Conservation (phyloP, 179 eudicot genomes). For the Spergularia azorica region DNA sequence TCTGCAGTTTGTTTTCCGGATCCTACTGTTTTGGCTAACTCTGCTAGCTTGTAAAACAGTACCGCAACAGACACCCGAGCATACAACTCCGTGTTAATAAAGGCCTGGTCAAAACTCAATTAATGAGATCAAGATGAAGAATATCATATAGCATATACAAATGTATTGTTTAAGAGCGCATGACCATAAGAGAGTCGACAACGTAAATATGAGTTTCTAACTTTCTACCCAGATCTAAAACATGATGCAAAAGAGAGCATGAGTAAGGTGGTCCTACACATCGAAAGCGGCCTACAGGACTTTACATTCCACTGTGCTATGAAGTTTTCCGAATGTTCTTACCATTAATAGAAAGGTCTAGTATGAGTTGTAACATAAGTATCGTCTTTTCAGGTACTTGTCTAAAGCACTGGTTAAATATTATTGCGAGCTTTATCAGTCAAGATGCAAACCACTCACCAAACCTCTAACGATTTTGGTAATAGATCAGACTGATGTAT, state of each 20-base stretch:
- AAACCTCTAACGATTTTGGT: not conserved
- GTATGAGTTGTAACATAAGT: too few relatives aligned
- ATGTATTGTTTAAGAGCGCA: not conserved
- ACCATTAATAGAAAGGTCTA: too few relatives aligned
- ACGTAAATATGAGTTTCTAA: not conserved
- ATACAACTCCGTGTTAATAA: slow-evolving; percentile 90
- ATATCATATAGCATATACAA: not conserved
- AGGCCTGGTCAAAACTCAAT: slow-evolving; percentile 49
- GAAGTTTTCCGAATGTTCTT: too few relatives aligned
- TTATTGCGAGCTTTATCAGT: not conserved
- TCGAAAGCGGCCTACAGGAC: not conserved
- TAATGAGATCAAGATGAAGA: slow-evolving; percentile 10
- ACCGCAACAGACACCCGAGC: slow-evolving; percentile 97
- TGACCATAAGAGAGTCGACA: not conserved
- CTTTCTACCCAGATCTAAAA: too few relatives aligned
- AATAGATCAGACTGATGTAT: not conserved
- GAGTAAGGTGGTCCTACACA: not conserved
- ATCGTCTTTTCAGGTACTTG: too few relatives aligned
- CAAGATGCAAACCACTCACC: not conserved
- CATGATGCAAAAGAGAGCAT: not conserved
- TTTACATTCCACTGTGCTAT: too few relatives aligned
- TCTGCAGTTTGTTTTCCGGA: slow-evolving; percentile 41
- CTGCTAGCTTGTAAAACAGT: slow-evolving; percentile 75
- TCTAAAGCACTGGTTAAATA: too few relatives aligned
- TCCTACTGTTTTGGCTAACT: slow-evolving; percentile 45